Evolutionary conservation across 495 filamentous ascomycete species (phyloP), one percentile per base, ranked within the genome.

Genomic region (Astrothelium macrocarpum): DNA sequence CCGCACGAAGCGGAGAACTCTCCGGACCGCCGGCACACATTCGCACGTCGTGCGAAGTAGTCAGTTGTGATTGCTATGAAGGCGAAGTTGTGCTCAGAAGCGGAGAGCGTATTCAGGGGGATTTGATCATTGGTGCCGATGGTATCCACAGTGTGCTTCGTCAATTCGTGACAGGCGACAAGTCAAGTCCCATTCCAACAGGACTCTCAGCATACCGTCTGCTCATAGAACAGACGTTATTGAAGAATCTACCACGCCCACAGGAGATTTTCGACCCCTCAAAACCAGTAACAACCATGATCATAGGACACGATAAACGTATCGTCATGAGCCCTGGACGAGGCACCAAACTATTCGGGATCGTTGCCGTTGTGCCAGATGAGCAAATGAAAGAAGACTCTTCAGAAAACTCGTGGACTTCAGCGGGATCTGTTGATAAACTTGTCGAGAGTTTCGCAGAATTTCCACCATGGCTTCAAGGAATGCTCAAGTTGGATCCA

Each of bases 261-360:
- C 42, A 45, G 3, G 7, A 62, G 1, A 56, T 66, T 39, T 62
- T 34, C 25, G 39, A 64, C 3, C 65, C 67, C 36, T 20, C 42
- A 32, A 60, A 64, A 16, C 61, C 67, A 14, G 46, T 42, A 49
- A 69, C 67, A 42, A 56, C 67, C 3, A 69, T 69, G 67, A 59
- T 69, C 16, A 63, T 69, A 46, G 67, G 53, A n/a, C 67, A 69
- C 58, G 59, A 56, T 53, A 61, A 62, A 25, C 65, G 67, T 39
- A n/a, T 69, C 18, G 64, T 69, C 34, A 69, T 69, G 67, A 64
- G 67, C 26, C 67, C 67, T 11, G 67, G 53, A 14, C 32, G 67
- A 10, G 36, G 59, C n/a, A 61, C 53, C 7, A 46, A 66, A 20
- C 20, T 67, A 10, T 66, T 53, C 61, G 62, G 67, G 31, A 29